These are phyloP conservation scores for Aspergillus homomorphus DNA, from an alignment of 495 filamentous ascomycete genomes.

Conservation along the genomic window DNA sequence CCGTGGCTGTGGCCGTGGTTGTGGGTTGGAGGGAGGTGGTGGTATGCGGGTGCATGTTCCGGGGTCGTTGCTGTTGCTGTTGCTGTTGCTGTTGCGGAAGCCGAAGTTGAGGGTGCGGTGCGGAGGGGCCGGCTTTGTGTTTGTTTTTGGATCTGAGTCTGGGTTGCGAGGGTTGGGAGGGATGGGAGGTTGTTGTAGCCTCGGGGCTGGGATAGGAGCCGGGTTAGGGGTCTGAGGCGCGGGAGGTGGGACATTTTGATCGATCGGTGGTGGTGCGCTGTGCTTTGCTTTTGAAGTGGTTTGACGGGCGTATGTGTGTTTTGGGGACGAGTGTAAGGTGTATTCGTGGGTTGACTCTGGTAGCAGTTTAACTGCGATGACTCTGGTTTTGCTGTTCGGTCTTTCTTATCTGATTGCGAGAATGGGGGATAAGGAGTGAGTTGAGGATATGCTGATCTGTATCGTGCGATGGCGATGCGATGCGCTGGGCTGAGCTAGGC, in stretches of 20 bases:
- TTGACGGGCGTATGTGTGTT: neutral
- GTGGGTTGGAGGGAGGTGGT: no score
- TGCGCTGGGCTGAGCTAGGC: neutral
- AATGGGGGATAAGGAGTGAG: neutral
- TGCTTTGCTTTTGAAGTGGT: neutral
- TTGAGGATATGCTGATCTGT: no score
- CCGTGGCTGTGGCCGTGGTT: neutral
- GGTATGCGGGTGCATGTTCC: no score
- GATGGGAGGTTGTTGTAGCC: neutral
- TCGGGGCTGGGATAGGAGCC: neutral
- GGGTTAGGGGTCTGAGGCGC: neutral
- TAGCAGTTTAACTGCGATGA: neutral
- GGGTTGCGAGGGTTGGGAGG: neutral
- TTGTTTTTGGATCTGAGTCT: neutral
- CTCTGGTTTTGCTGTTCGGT: neutral
- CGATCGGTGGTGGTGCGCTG: neutral
- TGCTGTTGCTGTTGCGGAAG: conserved; percentile 9
- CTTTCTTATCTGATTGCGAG: neutral
- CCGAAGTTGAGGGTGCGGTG: conserved; percentile 14
- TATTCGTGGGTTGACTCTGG: neutral
- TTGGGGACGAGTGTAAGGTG: neutral
- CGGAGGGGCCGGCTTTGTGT: conserved; percentile 11
- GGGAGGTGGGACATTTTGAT: conserved; percentile 5
- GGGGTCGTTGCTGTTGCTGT: neutral
- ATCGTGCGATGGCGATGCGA: no score